Base-by-base conservation (phyloP, 768 basidiomycete genomes). In the Hericium erinaceus region DNA sequence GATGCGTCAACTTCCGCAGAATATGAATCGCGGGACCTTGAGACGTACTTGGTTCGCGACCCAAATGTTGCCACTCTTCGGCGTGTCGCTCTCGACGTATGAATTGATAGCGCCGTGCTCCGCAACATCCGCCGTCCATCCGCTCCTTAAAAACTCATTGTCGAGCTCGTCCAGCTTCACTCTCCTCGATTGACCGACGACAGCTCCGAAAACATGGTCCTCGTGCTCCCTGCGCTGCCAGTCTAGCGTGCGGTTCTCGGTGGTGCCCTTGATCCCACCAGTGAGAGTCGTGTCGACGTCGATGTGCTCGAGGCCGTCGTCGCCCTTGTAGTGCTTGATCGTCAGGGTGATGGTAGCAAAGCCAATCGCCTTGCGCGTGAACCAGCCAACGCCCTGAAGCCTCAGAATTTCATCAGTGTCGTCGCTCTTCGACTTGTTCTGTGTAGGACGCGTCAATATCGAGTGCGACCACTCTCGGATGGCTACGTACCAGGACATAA, bases 381-480 rank as follows among this genome's bases (percentile, higher is more conserved):
- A 58, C 89, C 89, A 92, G 38, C 83, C 68, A 37, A 92, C 76
- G 52, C 89, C 89, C 67, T 91, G 89, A 2, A 85, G 73, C 37
- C 69, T 66, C 44, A 92, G 80, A 60, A 92, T 83, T 26, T 75
- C 74, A 54, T 89, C 87, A 4, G 77, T 75, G 33, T 66, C 64
- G 62, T 84, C 86, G 41, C 83, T 85, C 55, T 89, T 75, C 1
- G 73, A 48, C 69, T 85, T 89, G 75, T 86, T 89, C 89, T 90
- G 58, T 55, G 44, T 8, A 26, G 33, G 15, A 15, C 10, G 24
- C 39, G 37, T 53, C n/a, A 57, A 24, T 18, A n/a, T 49, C 11
- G 54, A 20, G 15, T 33, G 15, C 24, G 9, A 8, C 9, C 3
- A 22, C 2, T 12, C 33, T 24, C 18, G 28, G 46, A 33, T 2